phyloP scores from a whole-genome alignment of 2,329 filamentous ascomycete genomes.

The Phialophora chinensis region DNA sequence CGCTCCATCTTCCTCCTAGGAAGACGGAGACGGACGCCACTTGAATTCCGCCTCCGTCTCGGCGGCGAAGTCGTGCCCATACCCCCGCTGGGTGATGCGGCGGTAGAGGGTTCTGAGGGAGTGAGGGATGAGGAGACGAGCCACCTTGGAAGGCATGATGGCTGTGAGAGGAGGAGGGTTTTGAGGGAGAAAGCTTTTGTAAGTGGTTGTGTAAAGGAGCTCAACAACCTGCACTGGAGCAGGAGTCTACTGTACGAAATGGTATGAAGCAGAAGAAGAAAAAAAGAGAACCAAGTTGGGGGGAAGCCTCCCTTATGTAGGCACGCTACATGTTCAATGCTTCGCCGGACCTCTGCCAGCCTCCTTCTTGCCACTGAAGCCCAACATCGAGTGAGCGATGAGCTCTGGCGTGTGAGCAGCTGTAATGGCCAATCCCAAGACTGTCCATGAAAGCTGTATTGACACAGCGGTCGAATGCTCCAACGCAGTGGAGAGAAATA shows the following conservation, averaged over 20 bases:
- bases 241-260: background rate
- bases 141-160: background rate
- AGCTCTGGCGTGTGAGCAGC: background rate
- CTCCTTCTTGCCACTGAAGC: background rate
- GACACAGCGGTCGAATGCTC: background rate
- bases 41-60: background rate
- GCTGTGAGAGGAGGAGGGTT: background rate
- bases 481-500: background rate
- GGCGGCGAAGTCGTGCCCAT: background rate
- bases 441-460: background rate
- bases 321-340: background rate
- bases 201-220: background rate
- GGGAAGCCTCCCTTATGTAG: background rate
- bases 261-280: background rate
- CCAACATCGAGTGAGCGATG: background rate
- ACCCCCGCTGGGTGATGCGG: background rate
- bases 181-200: background rate
- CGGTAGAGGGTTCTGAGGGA: background rate
- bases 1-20: background rate
- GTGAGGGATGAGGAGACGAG: background rate
- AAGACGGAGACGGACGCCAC: background rate
- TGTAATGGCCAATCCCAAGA: background rate
- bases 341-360: background rate
- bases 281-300: background rate
- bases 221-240: conserved; percentile 1